Evolutionary conservation across 2,329 filamentous ascomycete species (phyloP), one percentile per base, ranked within the genome.

Genomic region (Fusarium nodosum): DNA sequence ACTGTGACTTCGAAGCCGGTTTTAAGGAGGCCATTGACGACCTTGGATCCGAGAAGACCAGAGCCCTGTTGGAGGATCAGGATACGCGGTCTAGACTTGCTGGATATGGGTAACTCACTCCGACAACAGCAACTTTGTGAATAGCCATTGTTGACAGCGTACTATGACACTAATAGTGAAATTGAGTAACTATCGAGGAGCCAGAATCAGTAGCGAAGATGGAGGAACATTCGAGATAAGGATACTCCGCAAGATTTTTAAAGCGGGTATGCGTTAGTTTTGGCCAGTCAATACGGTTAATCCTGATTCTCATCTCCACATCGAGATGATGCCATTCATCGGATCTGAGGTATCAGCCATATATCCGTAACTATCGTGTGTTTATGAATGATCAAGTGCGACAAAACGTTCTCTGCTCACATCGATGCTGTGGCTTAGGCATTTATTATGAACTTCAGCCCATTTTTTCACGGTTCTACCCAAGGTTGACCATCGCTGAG

Each of bases 11-110:
- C 1, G 3, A 64, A 58, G 9, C 38, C 59, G 10, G 44, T 38
- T 15, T 50, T n/a, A 16, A 64, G 28, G 13, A 64, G 59, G 5
- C 59, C 36, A 4, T 39, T n/a, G 0, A 64, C 51, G 6, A 64
- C 45, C 8, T 64, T 50, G 2, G 38, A 50, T 5, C 60, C 60
- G 2, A 64, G 45, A 8, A 64, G 60, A 3, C 60, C 59, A 9
- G 60, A 64, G 3, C 36, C 59, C 60, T 64, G 2, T 30, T 1
- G 7, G 10, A 5, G 0, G 57, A n/a, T 54, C 4, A 61, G 22
- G 7, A 45, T 31, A 9, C 3, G 1, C 6, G 13, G 13, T 0
- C 5, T 4, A 15, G 3, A 4, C 16, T 1, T 7, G 5, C 30
- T 5, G 8, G 16, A 15, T 13, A n/a, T 11, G 12, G 4, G 0